Base-by-base conservation (phyloP, 2,329 filamentous ascomycete species). In the Aspergillus sp. region DNA sequence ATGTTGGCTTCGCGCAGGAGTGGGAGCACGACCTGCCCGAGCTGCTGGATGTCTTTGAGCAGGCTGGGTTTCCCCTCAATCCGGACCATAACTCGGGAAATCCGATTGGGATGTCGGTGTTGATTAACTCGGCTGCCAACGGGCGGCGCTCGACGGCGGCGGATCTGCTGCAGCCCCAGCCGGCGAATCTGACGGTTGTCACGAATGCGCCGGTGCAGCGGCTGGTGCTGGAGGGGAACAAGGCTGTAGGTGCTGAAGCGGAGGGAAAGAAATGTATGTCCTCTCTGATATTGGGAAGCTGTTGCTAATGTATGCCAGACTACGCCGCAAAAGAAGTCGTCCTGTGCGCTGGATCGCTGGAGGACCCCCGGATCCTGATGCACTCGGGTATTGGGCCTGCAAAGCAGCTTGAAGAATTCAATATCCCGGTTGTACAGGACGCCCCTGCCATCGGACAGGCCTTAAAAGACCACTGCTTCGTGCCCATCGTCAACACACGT, bases 71-170 rank as follows among this genome's bases (percentile, higher is more conserved):
- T 37, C 71, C 77, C 0, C 61, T 79, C 17, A 86, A 86, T 59
- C 74, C 75, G 0, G 84, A 86, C 61, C 77, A 83, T 40, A 86
- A 87, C 60, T 82, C 79, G 7, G 85, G 85, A 0, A 78, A 86
- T 63, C 83, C 82, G 0, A 73, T 86, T 30, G 85, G 85, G 3
- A 79, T 86, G 71, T 78, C 77, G 1, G 69, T 81, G 44, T 65
- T 77, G 15, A 79, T 83, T 60, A 81, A 79, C 47, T 83, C 82
- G 11, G 75, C 79, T n/a, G 65, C 75, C 24, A 72, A 78, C 7
- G 83, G 82, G 1, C 50, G 75, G 8, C 74, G 83, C 17, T 79
- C 78, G 0, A 86, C 83, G 0, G 79, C 84, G 0, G 73, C 74
- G 1, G 83, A 84, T 58, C 71, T 85, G 46, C 61, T 87, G 11